A percentile compares a stretch with the other conserved stretches of the same genome.
These are phyloP conservation scores for Sinapis alba DNA, from an alignment of 441 rosid genomes.

Conservation along the genomic window DNA sequence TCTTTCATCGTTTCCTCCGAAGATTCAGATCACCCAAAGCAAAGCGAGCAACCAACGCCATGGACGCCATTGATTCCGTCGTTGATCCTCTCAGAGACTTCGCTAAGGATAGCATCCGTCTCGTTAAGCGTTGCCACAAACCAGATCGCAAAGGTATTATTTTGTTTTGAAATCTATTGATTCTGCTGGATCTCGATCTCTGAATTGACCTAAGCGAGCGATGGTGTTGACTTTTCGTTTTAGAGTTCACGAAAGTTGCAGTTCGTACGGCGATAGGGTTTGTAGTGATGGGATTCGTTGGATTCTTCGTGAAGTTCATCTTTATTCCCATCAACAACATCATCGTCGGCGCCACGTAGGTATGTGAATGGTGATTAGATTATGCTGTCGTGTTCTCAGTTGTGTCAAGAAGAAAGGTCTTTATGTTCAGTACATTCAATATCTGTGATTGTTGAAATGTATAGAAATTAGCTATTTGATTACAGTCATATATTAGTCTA, in stretches of 20 bases:
- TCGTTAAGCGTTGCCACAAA: conserved; percentile 89
- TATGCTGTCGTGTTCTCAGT: not conserved
- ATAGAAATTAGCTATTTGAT: not conserved
- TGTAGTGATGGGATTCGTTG: conserved; percentile 87
- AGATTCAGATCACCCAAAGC: conserved; percentile 3
- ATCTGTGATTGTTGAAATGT: not conserved
- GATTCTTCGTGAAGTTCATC: conserved; percentile 82
- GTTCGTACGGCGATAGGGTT: conserved; percentile 34
- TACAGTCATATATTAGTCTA: not conserved
- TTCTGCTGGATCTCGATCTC: not conserved
- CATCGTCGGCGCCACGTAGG: conserved; percentile 68
- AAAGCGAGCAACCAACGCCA: conserved; percentile 20
- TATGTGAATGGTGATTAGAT: not conserved
- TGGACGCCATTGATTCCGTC: conserved; percentile 84
- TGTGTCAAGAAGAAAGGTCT: not conserved
- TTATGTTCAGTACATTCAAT: not conserved
- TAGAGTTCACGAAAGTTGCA: conserved; percentile 84
- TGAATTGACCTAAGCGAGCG: not conserved
- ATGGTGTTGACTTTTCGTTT: conserved; percentile 3
- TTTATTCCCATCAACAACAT: conserved; percentile 86
- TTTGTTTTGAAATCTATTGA: not conserved
- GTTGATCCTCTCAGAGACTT: conserved; percentile 88
- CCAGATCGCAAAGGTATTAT: conserved; percentile 77
- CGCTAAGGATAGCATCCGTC: conserved; percentile 81
- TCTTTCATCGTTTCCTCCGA: not conserved